Evolutionary conservation across 1,284 basidiomycete species (phyloP), one percentile per base, ranked within the genome.

Genomic region (Waitea zeae): DNA sequence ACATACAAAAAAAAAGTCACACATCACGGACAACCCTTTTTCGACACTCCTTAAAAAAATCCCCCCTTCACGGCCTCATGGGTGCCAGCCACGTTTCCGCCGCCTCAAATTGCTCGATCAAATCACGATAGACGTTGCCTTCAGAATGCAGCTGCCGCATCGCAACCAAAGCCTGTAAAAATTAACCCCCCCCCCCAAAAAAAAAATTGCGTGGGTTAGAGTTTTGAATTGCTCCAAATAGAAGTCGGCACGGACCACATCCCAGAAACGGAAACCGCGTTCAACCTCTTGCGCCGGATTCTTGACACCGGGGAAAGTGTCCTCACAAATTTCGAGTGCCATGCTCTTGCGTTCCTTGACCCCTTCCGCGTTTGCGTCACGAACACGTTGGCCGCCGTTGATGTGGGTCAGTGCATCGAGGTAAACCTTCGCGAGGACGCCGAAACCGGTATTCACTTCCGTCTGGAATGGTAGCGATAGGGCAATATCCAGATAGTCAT

Each of bases 241-340:
- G n/a, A 26, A 26, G 24, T 7, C 24, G 24, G 17, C 32, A 17
- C 87, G 63, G 52, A 93, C 89, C 53, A 90, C 70, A 50, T 93
- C 83, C 93, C 95, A 99, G 64, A 98, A 98, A 46, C 95, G 67
- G 64, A 98, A 97, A 3, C 90, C 92, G 36, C 95, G 64, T 52
- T 90, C 86, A 34, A 99, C 79, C 64, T 99, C 93, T 37, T 59
- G 59, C 54, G 76, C 74, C 5, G 93, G 86, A 41, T 57, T 58
- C 62, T 89, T 93, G 45, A 98, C 84, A 15, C 88, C 90, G 22
- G 72, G 67, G 67, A 99, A 98, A 31, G 83, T 90, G 49, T 89
- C 83, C 44, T 95, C 89, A 48, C 93, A 82, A 48, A 95, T 82
- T 41, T 82, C 82, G 20, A 96, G 63, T 17, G 93, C 89, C 56